Conservation (phyloP, 1,284 basidiomycete genomes). For the Ganoderma resinaceum region DNA sequence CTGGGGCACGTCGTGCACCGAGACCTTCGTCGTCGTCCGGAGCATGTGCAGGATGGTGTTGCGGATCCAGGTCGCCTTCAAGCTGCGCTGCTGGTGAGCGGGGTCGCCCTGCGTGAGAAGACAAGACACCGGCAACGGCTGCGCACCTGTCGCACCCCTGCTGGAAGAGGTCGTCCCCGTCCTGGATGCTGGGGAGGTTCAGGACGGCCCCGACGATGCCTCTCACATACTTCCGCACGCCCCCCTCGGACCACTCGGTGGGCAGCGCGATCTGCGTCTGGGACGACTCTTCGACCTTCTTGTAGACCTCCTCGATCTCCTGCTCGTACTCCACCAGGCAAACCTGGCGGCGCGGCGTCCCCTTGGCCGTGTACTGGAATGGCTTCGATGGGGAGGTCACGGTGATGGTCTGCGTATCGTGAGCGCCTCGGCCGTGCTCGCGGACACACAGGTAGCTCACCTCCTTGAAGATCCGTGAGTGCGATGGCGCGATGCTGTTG, state of each 20-base stretch:
- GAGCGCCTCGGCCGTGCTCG: too few relatives aligned
- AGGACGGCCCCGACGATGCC: constrained; percentile 37
- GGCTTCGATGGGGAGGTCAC: constrained; percentile 36
- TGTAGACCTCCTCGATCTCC: constrained; percentile 42
- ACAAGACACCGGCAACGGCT: neutral
- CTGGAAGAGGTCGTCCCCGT: constrained; percentile 37
- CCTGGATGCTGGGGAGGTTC: constrained; percentile 4
- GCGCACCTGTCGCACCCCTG: constrained; percentile 49
- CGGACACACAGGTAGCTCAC: too few relatives aligned
- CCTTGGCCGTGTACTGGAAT: constrained; percentile 44
- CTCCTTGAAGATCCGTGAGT: constrained; percentile 49
- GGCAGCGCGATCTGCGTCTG: constrained; percentile 32
- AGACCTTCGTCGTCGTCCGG: constrained; percentile 22
- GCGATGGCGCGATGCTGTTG: constrained; percentile 49
- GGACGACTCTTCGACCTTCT: constrained; percentile 35
- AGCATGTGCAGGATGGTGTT: constrained; percentile 41
- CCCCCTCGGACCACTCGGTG: constrained; percentile 30
- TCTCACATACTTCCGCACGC: constrained; percentile 34
- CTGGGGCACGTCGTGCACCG: constrained; percentile 42
- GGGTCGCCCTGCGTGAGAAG: too few relatives aligned
- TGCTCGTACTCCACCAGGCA: constrained; percentile 38
- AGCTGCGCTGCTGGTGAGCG: constrained; percentile 24
- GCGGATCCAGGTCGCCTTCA: constrained; percentile 46
- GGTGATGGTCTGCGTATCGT: too few relatives aligned
- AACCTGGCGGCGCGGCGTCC: constrained; percentile 39